These are phyloP conservation scores for Debaryomyces sp. DNA, from an alignment of 1,139 yeast species.

Conservation along the genomic window DNA sequence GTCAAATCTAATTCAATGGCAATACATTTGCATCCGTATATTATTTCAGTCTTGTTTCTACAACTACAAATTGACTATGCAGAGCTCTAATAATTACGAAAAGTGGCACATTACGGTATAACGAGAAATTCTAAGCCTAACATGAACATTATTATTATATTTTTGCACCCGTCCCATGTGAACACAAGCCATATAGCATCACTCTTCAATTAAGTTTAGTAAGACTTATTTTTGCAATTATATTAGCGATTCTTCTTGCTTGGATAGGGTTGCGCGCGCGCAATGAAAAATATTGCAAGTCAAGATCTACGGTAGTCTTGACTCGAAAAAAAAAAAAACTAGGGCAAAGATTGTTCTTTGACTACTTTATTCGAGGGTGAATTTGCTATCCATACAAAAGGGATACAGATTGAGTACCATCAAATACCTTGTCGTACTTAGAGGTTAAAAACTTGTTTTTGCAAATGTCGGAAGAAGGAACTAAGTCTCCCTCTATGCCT, in stretches of 20 bases:
- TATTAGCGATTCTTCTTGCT: background rate
- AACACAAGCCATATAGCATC: background rate
- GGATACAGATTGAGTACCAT: background rate
- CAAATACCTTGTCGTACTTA: background rate
- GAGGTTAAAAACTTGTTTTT: background rate
- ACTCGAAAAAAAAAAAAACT: background rate
- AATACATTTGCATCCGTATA: too few species aligned
- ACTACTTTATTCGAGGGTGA: background rate
- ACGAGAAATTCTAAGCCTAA: too few species aligned
- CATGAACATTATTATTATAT: background rate
- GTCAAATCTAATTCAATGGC: too few species aligned
- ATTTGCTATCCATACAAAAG: background rate
- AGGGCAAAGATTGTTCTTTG: background rate
- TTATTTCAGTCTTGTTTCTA: too few species aligned
- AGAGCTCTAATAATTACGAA: too few species aligned
- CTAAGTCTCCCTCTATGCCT: conserved; percentile 1
- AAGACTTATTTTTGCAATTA: background rate
- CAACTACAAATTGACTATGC: too few species aligned
- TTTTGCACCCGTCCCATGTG: background rate
- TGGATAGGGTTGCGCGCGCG: conserved; percentile 1
- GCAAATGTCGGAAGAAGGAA: conserved; percentile 7
- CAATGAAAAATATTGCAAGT: background rate
- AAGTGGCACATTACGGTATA: too few species aligned
- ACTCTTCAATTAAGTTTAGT: background rate
- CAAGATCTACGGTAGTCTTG: background rate